These are phyloP conservation scores for Fusarium duplospermum DNA, from an alignment of 2,329 filamentous ascomycete genomes.

Conservation along the genomic window DNA sequence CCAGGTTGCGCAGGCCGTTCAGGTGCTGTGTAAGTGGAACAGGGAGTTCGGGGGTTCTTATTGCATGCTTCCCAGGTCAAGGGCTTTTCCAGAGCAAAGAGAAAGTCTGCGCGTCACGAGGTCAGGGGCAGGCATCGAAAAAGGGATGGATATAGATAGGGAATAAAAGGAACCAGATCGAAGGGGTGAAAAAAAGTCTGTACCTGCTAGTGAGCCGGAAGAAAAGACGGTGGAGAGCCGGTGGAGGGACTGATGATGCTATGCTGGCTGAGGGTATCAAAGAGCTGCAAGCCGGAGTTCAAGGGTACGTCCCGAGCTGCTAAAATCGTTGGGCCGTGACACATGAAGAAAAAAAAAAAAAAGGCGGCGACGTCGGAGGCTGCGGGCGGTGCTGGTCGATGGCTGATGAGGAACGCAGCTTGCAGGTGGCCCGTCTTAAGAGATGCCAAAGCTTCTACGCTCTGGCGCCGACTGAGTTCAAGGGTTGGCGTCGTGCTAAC, in stretches of 20 bases:
- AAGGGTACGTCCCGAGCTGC: constrained; percentile 24
- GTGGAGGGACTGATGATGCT: constrained; percentile 37
- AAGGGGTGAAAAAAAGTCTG: constrained; percentile 20
- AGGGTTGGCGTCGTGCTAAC: constrained; percentile 11
- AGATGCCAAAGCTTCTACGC: constrained; percentile 15
- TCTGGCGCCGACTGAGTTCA: constrained; percentile 24
- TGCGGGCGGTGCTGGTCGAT: constrained; percentile 13
- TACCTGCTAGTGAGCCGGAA: constrained; percentile 38
- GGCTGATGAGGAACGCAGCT: constrained; percentile 19
- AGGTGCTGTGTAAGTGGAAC: constrained; percentile 46
- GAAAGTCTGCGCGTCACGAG: constrained; percentile 40
- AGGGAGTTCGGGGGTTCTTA: constrained; percentile 20
- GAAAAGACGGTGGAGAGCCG: constrained; percentile 44
- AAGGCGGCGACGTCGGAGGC: constrained; percentile 26
- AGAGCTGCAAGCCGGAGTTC: constrained; percentile 24
- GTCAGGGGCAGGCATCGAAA: constrained; percentile 26
- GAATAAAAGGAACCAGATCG: constrained; percentile 21
- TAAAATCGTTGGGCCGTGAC: constrained; percentile 30
- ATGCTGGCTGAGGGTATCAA: constrained; percentile 37
- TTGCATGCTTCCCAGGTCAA: constrained; percentile 28
- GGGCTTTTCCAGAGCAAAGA: constrained; percentile 20
- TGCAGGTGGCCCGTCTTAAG: constrained; percentile 7
- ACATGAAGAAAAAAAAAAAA: constrained; percentile 35
- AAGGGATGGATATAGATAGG: constrained; percentile 27
- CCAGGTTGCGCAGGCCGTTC: constrained; percentile 28